A percentile compares a stretch with the other conserved stretches of the same genome.
Conservation (phyloP, 306 rosid species). For the Cicer pinnatifidum region DNA sequence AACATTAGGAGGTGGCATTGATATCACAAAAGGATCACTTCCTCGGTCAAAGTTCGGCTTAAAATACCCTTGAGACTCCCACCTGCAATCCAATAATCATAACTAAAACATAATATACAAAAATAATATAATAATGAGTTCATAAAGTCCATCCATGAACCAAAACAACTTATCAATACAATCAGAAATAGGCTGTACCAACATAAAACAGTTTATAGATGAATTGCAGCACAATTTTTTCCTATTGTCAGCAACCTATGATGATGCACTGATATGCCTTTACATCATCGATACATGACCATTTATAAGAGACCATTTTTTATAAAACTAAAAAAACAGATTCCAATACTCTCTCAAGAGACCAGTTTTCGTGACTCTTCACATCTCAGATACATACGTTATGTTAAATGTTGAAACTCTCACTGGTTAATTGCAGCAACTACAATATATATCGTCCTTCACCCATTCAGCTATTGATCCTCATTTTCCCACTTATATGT, state of each 20-base stretch:
- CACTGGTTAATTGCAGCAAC: not conserved
- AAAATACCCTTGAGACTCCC: slow-evolving; percentile 97
- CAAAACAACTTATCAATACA: slow-evolving; percentile 14
- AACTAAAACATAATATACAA: slow-evolving; percentile 30
- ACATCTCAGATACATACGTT: not conserved
- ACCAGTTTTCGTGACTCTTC: not conserved
- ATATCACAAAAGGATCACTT: slow-evolving; percentile 79
- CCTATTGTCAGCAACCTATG: not conserved
- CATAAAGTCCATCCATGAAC: slow-evolving; percentile 4
- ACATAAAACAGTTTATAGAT: not conserved
- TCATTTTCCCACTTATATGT: not conserved
- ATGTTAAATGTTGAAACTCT: slow-evolving; percentile 9
- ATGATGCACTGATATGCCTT: not conserved
- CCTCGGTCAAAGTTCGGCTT: slow-evolving; percentile 74
- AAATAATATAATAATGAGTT: not conserved
- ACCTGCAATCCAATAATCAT: slow-evolving; percentile 63
- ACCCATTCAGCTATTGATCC: not conserved
- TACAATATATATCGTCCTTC: not conserved
- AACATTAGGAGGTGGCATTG: slow-evolving; percentile 99
- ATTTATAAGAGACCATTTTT: slow-evolving; percentile 2
- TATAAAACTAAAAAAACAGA: not conserved
- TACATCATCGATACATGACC: not conserved
- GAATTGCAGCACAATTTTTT: slow-evolving; percentile 3
- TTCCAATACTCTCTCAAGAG: not conserved
- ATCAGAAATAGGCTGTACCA: not conserved